Conservation (phyloP, 176 grass and related monocot species). For the Tuctoria greenei region DNA sequence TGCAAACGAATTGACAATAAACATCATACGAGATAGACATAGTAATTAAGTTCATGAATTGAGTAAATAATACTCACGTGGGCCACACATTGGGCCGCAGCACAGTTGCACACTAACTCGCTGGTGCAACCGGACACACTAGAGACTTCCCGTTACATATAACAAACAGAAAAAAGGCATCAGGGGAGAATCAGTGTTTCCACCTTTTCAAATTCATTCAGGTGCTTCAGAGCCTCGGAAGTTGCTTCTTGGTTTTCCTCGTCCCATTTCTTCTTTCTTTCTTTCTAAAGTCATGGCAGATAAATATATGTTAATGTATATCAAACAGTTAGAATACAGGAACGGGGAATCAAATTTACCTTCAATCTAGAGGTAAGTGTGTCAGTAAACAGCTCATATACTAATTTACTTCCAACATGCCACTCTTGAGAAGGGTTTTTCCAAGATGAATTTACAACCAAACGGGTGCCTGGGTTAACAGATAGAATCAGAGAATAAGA, state of each 20-base stretch:
- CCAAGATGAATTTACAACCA: conserved; percentile 85
- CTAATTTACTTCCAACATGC: conserved; percentile 93
- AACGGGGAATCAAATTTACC: conserved; percentile 46
- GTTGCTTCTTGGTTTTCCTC: conserved; percentile 97
- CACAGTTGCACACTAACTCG: too few species aligned
- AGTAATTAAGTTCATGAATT: too few species aligned
- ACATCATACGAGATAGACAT: too few species aligned
- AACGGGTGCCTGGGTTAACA: conserved; percentile 51
- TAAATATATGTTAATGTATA: conserved; percentile 36
- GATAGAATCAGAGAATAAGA: conserved; percentile 25
- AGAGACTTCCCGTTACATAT: too few species aligned
- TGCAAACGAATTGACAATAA: too few species aligned
- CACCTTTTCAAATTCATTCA: conserved; percentile 99
- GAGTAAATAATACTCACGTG: too few species aligned
- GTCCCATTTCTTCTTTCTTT: conserved; percentile 95
- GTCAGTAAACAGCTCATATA: conserved; percentile 92
- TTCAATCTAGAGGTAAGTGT: conserved; percentile 81
- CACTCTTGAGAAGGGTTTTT: conserved; percentile 96
- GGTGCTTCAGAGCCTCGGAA: conserved; percentile 68
- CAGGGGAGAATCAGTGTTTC: conserved; percentile 24
- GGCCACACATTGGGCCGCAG: too few species aligned
- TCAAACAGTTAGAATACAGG: conserved; percentile 25
- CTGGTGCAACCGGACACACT: too few species aligned
- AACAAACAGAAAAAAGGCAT: neutral
- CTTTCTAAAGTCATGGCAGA: conserved; percentile 53